Conservation (phyloP, 441 rosid genomes). For the Eruca vesicaria region DNA sequence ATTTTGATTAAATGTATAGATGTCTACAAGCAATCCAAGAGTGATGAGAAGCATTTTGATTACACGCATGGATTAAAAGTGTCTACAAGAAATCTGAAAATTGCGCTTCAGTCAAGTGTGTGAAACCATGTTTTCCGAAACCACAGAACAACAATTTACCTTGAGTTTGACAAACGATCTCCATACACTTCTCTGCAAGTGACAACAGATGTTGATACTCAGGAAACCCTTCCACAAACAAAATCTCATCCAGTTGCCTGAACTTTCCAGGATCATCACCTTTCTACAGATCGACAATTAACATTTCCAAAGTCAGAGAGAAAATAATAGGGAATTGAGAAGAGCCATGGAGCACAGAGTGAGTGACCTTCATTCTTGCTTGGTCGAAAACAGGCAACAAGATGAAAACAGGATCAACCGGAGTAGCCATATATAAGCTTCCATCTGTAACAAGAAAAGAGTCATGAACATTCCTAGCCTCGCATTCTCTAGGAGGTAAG, state of each 20-base stretch:
- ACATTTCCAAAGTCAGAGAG: background rate
- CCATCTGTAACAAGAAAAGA: conserved; percentile 53
- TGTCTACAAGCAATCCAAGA: conserved; percentile 5
- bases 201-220: conserved; percentile 60
- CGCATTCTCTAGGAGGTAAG: background rate
- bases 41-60: background rate
- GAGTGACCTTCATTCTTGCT: conserved; percentile 85
- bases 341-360: background rate
- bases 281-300: conserved; percentile 51
- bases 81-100: background rate
- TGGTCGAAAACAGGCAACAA: conserved; percentile 77
- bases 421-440: conserved; percentile 66
- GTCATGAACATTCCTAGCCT: background rate
- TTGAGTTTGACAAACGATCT: conserved; percentile 80
- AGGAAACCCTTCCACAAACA: conserved; percentile 63
- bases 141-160: conserved; percentile 40
- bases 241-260: conserved; percentile 83
- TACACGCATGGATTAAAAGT: background rate
- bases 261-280: conserved; percentile 81
- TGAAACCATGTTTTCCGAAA: background rate
- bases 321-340: background rate
- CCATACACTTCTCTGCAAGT: conserved; percentile 73
- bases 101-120: background rate
- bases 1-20: background rate
- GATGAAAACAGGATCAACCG: conserved; percentile 85